Evolutionary conservation across 208 protist species (phyloP), one percentile per base, ranked within the genome.

Genomic region (Trypanosoma rangeli): DNA sequence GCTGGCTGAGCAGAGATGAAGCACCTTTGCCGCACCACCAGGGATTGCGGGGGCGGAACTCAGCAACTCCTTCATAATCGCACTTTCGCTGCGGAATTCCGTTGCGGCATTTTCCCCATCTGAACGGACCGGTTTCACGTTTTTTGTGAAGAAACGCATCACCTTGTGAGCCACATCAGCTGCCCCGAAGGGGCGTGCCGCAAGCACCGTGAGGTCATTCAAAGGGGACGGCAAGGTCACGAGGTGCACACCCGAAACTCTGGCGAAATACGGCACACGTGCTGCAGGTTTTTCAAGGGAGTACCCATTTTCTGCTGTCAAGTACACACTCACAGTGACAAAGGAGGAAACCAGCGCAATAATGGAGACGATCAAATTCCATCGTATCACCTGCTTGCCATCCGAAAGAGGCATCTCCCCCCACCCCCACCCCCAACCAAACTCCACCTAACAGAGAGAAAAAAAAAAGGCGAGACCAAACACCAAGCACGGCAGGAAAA

Each of bases 1-100:
- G 22, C n/a, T 62, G 52, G 70, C 70, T 7, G 70, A 74, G 55
- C 70, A 74, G 35, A 74, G 70, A 57, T 69, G 62, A 39, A 74
- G 70, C 22, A 50, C 59, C 24, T 29, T 58, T 26, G 37, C 37
- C 3, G 31, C 24, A 46, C 46, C 46, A 50, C 33, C 44, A 20
- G 7, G 5, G 28, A 46, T 42, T 3, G 10, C 50, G 48, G 16
- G 22, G 33, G 18, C 57, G n/a, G 29, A 26, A 18, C 20, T 50
- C 4, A 74, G 26, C 12, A 67, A 59, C 7, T 55, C 42, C 16
- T 8, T 46, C 26, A 68, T 39, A 10, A 74, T 53, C 46, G 13
- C 22, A 63, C 70, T 64, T 35, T 74, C 62, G 53, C 59, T 63
- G 10, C 31, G 29, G 46, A 68, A 74, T 13, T 39, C 61, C 10